Evolutionary conservation across 495 filamentous ascomycete genomes (phyloP), one percentile per base, ranked within the genome.

Genomic region (Opeltia flavorubescens): DNA sequence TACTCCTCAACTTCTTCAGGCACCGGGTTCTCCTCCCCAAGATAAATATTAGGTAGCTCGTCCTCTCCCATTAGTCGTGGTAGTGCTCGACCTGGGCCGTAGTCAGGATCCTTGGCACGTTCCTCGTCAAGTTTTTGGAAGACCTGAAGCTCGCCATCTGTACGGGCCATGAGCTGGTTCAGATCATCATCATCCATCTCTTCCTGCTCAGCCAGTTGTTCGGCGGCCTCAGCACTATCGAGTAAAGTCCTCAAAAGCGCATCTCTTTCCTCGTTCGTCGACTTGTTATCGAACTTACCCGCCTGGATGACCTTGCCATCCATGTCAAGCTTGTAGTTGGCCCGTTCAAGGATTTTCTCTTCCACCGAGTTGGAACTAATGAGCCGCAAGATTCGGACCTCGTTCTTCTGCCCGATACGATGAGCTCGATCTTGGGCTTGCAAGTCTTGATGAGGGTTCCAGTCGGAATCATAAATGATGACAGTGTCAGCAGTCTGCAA

Each of bases 391-490:
- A 98, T 98, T 25, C 91, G 84, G 28, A 98, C 91, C 66, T 98
- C 91, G 58, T 98, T 98, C 78, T 98, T 98, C 63, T 98, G 91
- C 43, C 91, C 91, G 53, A 98, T 98, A 80, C 91, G 91, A 77
- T 98, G 91, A 20, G 91, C 91, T 78, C 91, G 89, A 80, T 98
- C 91, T 62, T 98, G 91, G 25, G 91, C 91, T 66, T 98, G 91
- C 60, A 98, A 67, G 82, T 98, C 91, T 65, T 98, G 91, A 65
- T 96, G 91, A 56, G 91, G 91, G 67, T 98, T 98, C 91, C 91
- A 98, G 68, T 98, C 91, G 0, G 91, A 98, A 63, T 98, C 91
- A 64, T 93, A 98, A 53, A 98, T 98, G 58, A 98, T 94, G 64
- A 98, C 91, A 0, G 91, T 98, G 67, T 98, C 91, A 33, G 91